Evolutionary conservation across 2,329 filamentous ascomycete species (phyloP), one percentile per base, ranked within the genome.

Genomic region (Alternaria alternata): DNA sequence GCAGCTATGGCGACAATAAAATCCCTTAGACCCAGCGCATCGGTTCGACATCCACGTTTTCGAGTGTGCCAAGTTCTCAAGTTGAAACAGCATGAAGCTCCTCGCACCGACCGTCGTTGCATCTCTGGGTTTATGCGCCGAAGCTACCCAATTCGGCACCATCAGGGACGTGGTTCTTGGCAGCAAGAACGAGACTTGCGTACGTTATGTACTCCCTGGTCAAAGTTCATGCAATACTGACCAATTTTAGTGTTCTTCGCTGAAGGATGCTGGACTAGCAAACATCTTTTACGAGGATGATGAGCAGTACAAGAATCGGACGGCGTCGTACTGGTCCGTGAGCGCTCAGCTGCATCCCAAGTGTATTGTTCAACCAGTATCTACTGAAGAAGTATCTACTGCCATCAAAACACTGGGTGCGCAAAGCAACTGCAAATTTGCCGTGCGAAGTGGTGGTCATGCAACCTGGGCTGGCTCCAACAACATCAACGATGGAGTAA

Each of bases 371-470:
- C 71, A 73, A 47, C 75, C 75, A 4, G 51, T 48, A 7, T 67
- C 65, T 24, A 72, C 68, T 12, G 57, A 70, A 14, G 69, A 78
- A 34, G 74, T 79, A 3, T 54, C 57, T 41, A 57, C 49, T 14
- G 49, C 51, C 4, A 46, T 72, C 3, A 64, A 65, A 20, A 61
- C 55, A 1, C 62, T 72, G 9, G 56, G 64, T 4, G 28, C 28
- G 20, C 8, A 49, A 14, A 32, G 24, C 22, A 30, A 4, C 12
- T 53, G 28, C 12, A 55, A 63, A 16, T 69, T 77, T 46, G 74
- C 75, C 7, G 58, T 77, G 6, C 68, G 72, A 16, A 67, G 69
- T 24, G 75, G 75, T 32, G 74, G 75, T 22, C 72, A 75, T 52
- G 62, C 60, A 3, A 43, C 52, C 2, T 68, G 64, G 64, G 63